These are phyloP conservation scores for Kwoniella sp. DNA, from an alignment of 768 basidiomycete genomes.

Conservation along the genomic window DNA sequence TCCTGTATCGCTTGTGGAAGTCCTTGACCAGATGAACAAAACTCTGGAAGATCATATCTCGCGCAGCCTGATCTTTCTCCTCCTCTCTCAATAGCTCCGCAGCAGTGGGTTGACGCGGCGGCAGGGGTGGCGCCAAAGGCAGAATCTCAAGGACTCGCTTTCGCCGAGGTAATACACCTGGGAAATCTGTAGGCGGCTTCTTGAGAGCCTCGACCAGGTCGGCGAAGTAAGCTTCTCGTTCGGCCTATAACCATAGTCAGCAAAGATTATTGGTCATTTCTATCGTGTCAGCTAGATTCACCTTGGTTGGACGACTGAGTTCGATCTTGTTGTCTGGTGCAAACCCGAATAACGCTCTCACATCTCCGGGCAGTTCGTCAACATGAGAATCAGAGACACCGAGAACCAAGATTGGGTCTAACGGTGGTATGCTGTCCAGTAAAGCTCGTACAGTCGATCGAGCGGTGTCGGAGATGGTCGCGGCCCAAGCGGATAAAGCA, in stretches of 20 bases:
- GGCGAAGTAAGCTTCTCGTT: constrained; percentile 75
- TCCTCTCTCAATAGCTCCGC: constrained; percentile 80
- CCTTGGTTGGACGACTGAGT: constrained; percentile 61
- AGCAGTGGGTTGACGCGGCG: constrained; percentile 76
- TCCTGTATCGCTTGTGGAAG: constrained; percentile 87
- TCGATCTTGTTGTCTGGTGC: constrained; percentile 73
- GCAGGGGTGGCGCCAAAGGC: constrained; percentile 83
- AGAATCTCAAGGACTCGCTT: constrained; percentile 82
- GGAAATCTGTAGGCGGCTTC: constrained; percentile 81
- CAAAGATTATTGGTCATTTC: no score
- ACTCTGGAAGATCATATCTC: constrained; percentile 83
- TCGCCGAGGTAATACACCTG: constrained; percentile 80
- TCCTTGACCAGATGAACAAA: constrained; percentile 86
- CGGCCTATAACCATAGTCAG: constrained; percentile 44
- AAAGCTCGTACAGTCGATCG: constrained; percentile 83
- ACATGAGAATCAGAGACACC: constrained; percentile 82
- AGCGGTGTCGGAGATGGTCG: constrained; percentile 78
- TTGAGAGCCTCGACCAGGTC: constrained; percentile 69
- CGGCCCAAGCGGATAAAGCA: constrained; percentile 79
- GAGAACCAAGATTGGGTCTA: constrained; percentile 89
- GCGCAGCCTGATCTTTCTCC: constrained; percentile 74
- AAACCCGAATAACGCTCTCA: constrained; percentile 85
- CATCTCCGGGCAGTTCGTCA: constrained; percentile 72
- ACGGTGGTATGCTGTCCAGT: constrained; percentile 85
- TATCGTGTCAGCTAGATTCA: constrained; percentile 30